phyloP scores from a whole-genome alignment of 2,329 filamentous ascomycete genomes.

The Rutstroemia sp. region DNA sequence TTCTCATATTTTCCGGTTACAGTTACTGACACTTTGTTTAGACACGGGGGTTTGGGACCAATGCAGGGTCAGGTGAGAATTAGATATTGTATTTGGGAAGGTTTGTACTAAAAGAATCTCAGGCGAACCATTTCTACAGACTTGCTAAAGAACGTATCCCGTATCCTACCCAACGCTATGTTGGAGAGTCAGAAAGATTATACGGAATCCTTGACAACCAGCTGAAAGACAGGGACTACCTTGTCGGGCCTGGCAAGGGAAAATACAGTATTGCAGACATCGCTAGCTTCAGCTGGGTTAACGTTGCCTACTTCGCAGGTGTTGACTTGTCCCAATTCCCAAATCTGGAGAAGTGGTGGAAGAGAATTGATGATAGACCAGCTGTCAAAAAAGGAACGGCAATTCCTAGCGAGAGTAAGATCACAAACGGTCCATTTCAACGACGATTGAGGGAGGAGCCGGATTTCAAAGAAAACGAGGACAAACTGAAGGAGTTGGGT shows the following conservation, averaged over 20 bases:
- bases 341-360: conserved; percentile 58
- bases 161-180: conserved; percentile 66
- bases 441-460: conserved; percentile 38
- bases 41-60: conserved; percentile 7
- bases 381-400: conserved; percentile 57
- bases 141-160: conserved; percentile 62
- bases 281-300: conserved; percentile 62
- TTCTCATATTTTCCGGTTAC: neutral
- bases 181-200: conserved; percentile 67
- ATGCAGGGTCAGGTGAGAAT: neutral
- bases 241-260: conserved; percentile 45
- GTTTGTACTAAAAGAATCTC: conserved; percentile 41
- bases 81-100: conserved; percentile 9
- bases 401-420: conserved; percentile 42
- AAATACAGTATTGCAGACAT: conserved; percentile 66
- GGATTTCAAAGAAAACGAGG: conserved; percentile 40
- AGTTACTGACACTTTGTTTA: neutral
- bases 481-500: conserved; percentile 20
- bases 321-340: conserved; percentile 60
- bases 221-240: conserved; percentile 44
- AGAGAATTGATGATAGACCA: conserved; percentile 49
- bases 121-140: conserved; percentile 66
- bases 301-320: conserved; percentile 49
- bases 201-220: conserved; percentile 66
- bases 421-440: conserved; percentile 36